Conservation (phyloP, 257 asterid species). For the Lantana camara region DNA sequence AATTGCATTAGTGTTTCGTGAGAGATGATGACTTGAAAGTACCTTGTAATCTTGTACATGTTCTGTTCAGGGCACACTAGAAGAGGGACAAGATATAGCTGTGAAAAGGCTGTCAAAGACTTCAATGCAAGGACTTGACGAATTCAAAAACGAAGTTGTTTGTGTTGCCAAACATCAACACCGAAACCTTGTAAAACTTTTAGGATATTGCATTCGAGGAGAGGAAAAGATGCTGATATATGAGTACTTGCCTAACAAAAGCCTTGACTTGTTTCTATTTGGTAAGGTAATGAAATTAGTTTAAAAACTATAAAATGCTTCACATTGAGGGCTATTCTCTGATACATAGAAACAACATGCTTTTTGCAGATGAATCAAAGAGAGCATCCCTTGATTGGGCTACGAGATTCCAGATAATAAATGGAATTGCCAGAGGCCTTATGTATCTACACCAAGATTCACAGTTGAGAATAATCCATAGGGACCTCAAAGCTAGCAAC, state of each 20-base stretch:
- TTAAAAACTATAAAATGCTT: too few species aligned
- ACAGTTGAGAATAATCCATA: slow-evolving; percentile 42
- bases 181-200: slow-evolving; percentile 29
- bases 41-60: too few species aligned
- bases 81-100: slow-evolving; percentile 29
- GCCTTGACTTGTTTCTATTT: slow-evolving; percentile 30
- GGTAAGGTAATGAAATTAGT: not conserved
- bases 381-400: slow-evolving; percentile 48
- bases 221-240: slow-evolving; percentile 33
- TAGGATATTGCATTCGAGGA: slow-evolving; percentile 22
- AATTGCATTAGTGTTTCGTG: too few species aligned
- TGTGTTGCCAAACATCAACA: slow-evolving; percentile 36
- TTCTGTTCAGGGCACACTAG: slow-evolving; percentile 18
- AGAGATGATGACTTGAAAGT: too few species aligned
- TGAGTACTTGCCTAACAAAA: slow-evolving; percentile 30
- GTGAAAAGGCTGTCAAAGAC: slow-evolving; percentile 25
- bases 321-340: too few species aligned
- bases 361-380: slow-evolving; percentile 32
- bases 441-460: slow-evolving; percentile 68
- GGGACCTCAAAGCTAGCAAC: slow-evolving; percentile 62
- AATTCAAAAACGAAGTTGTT: slow-evolving; percentile 33
- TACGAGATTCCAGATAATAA: slow-evolving; percentile 41
- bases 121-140: slow-evolving; percentile 31
- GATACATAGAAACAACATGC: too few species aligned
- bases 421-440: slow-evolving; percentile 54